phyloP scores from a whole-genome alignment of 2,329 filamentous ascomycete species.

The Leptodontidium sp. region DNA sequence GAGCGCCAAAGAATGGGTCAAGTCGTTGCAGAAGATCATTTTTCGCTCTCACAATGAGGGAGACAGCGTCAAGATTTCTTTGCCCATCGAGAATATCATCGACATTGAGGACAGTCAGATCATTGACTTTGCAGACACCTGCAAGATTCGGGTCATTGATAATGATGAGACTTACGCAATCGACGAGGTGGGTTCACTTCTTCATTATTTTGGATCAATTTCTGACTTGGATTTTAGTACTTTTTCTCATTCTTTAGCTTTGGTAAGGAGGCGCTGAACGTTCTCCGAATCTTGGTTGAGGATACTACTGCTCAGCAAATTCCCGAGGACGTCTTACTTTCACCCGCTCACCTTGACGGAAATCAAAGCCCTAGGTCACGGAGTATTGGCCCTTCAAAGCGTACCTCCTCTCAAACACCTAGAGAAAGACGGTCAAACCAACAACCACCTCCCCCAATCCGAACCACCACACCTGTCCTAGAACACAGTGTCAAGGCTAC shows the following conservation, averaged over 20 bases:
- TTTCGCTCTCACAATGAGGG: constrained; percentile 96
- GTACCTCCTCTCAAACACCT: constrained; percentile 36
- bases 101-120: constrained; percentile 93
- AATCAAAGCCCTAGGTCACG: constrained; percentile 36
- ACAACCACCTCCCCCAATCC: constrained; percentile 33
- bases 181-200: constrained; percentile 73
- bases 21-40: constrained; percentile 90
- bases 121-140: constrained; percentile 89
- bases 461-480: constrained; percentile 47
- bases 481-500: constrained; percentile 69
- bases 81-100: constrained; percentile 88
- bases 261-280: constrained; percentile 82
- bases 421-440: constrained; percentile 31
- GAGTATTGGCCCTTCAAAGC: constrained; percentile 34
- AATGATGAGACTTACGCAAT: constrained; percentile 94
- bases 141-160: constrained; percentile 92
- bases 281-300: constrained; percentile 62
- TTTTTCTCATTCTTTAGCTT: constrained; percentile 96
- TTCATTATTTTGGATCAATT: constrained; percentile 11
- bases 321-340: constrained; percentile 43
- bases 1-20: constrained; percentile 97
- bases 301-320: constrained; percentile 47
- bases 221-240: constrained; percentile 65
- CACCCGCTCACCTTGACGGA: constrained; percentile 30
- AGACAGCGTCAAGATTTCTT: constrained; percentile 93